Evolutionary conservation across 192 early-diverging fungal species (phyloP).

Genomic region (Rhizophagus sp.): DNA sequence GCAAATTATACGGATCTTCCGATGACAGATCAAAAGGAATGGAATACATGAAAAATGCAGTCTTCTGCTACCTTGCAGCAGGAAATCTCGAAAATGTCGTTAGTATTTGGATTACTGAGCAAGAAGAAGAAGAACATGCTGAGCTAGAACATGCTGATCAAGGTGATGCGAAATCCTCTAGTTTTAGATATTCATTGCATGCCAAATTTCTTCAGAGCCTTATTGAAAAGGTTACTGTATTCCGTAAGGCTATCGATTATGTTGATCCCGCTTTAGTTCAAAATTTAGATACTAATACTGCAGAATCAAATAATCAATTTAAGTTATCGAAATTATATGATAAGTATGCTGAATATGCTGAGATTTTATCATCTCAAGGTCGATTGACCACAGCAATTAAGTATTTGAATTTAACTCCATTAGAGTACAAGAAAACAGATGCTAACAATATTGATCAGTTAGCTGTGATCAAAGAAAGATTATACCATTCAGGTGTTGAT

Average conservation of each 20-base stretch:
- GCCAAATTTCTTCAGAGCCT: slow-evolving; percentile 69
- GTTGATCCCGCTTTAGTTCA: slow-evolving; percentile 71
- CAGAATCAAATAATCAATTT: slow-evolving; percentile 42
- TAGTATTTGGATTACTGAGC: slow-evolving; percentile 74
- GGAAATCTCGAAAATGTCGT: slow-evolving; percentile 84
- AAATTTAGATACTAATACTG: slow-evolving; percentile 40
- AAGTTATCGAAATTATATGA: slow-evolving; percentile 76
- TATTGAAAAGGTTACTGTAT: slow-evolving; percentile 91
- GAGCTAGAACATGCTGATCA: slow-evolving; percentile 23
- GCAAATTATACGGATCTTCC: slow-evolving; percentile 1
- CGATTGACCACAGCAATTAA: slow-evolving; percentile 71
- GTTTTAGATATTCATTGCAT: slow-evolving; percentile 47
- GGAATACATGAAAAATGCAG: slow-evolving; percentile 58
- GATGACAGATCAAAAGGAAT: slow-evolving; percentile 30
- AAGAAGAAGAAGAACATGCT: slow-evolving; percentile 49
- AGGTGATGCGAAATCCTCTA: not conserved
- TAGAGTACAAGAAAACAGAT: slow-evolving; percentile 47
- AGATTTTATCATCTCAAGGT: slow-evolving; percentile 75
- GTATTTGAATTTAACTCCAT: slow-evolving; percentile 78
- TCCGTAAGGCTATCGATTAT: slow-evolving; percentile 90
- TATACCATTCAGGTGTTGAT: slow-evolving; percentile 58
- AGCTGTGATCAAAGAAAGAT: slow-evolving; percentile 72
- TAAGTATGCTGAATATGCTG: slow-evolving; percentile 86
- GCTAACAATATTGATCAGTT: slow-evolving; percentile 49
- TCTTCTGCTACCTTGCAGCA: slow-evolving; percentile 80